Evolutionary conservation across 768 basidiomycete species (phyloP).

Genomic region (Inosperma sp.): DNA sequence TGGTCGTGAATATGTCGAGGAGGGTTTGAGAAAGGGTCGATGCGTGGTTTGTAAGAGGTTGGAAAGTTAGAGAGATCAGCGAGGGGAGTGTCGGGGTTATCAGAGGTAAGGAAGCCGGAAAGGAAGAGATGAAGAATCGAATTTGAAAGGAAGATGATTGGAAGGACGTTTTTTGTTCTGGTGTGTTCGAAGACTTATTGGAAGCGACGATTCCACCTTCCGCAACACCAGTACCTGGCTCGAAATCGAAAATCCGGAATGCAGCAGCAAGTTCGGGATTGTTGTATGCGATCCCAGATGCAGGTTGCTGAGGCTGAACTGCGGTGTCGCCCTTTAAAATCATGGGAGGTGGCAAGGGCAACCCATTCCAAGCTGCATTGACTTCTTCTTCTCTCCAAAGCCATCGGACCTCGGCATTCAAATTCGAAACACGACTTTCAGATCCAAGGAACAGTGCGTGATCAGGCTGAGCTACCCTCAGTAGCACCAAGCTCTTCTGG

Average conservation of each 20-base stretch:
- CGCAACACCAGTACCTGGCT: constrained; percentile 45
- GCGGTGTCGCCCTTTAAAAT: too few species aligned
- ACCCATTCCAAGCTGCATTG: constrained; percentile 40
- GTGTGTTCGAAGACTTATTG: too few species aligned
- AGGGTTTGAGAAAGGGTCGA: constrained; percentile 61
- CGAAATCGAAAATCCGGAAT: constrained; percentile 60
- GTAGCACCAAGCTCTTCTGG: constrained; percentile 61
- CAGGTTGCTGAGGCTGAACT: too few species aligned
- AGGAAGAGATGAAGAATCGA: constrained; percentile 47
- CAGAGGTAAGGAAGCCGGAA: constrained; percentile 56
- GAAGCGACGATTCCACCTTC: too few species aligned
- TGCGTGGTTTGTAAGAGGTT: constrained; percentile 58
- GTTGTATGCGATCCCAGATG: constrained; percentile 19
- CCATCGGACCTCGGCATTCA: constrained; percentile 45
- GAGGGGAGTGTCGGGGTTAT: constrained; percentile 61
- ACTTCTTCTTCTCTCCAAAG: constrained; percentile 60
- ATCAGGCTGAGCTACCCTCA: constrained; percentile 59
- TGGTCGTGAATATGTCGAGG: constrained; percentile 60
- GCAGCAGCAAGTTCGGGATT: constrained; percentile 38
- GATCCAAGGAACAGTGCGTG: constrained; percentile 48
- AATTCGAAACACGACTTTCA: constrained; percentile 16
- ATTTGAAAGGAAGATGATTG: too few species aligned
- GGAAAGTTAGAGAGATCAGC: constrained; percentile 59
- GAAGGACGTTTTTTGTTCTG: too few species aligned
- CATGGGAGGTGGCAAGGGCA: constrained; percentile 3